phyloP scores from a whole-genome alignment of 495 filamentous ascomycete species.

The Penicillium parvum region DNA sequence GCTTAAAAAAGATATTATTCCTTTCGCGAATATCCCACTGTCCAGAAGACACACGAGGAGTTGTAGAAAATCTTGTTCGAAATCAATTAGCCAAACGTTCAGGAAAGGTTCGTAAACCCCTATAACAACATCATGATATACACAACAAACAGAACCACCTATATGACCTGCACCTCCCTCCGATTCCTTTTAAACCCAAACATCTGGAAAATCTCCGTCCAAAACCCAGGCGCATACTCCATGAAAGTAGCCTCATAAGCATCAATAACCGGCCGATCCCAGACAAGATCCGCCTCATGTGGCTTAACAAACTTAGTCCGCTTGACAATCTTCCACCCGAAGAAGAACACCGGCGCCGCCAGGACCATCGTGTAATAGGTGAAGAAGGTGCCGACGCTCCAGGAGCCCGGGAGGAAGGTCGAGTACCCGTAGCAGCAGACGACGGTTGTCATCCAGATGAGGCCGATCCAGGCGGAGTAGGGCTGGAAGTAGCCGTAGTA shows the following conservation, averaged over 20 bases:
- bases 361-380: conserved; percentile 54
- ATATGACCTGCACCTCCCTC: neutral
- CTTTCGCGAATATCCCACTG: too few species aligned
- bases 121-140: neutral
- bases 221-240: conserved; percentile 9
- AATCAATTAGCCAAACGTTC: too few species aligned
- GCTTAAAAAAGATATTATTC: too few species aligned
- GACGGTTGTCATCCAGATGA: conserved; percentile 39
- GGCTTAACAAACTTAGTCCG: conserved; percentile 46
- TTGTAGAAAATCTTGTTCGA: too few species aligned
- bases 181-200: conserved; percentile 3
- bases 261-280: conserved; percentile 38
- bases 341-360: conserved; percentile 42
- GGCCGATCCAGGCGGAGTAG: conserved; percentile 48
- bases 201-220: conserved; percentile 11
- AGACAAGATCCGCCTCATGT: conserved; percentile 49
- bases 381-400: conserved; percentile 50
- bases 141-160: neutral
- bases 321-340: conserved; percentile 53
- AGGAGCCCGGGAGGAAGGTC: conserved; percentile 42
- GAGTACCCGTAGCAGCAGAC: conserved; percentile 50
- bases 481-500: conserved; percentile 57
- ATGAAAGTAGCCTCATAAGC: conserved; percentile 19
- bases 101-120: too few species aligned
- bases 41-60: too few species aligned